Conservation (phyloP, 352 stramenopile genomes). For the Pythium aphanidermatum region DNA sequence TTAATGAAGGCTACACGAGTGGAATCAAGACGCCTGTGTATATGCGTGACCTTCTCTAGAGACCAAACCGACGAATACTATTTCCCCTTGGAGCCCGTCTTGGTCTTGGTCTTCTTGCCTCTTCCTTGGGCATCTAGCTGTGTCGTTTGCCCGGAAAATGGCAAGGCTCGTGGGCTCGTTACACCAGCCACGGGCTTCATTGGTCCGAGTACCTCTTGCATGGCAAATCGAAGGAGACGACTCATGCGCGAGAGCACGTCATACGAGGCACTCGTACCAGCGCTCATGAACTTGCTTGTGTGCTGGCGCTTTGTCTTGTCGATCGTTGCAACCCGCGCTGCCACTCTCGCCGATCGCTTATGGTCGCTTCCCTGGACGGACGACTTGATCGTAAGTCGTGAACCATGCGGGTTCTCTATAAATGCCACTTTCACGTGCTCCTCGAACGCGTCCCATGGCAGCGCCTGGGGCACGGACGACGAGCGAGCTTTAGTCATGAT, state of each 20-base stretch:
- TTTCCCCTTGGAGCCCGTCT: conserved; percentile 19
- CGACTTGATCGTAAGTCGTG: conserved; percentile 62
- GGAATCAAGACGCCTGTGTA: conserved; percentile 87
- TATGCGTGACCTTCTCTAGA: conserved; percentile 80
- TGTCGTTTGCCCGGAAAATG: no score
- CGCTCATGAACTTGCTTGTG: conserved; percentile 21
- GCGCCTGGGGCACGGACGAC: conserved; percentile 1
- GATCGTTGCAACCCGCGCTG: conserved; percentile 32
- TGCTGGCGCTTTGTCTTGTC: conserved; percentile 10
- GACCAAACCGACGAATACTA: neutral
- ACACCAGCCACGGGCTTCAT: conserved; percentile 26
- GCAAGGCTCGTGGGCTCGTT: conserved; percentile 17
- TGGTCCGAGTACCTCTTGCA: conserved; percentile 61
- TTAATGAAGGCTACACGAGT: conserved; percentile 88
- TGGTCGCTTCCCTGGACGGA: conserved; percentile 14
- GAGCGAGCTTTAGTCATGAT: neutral
- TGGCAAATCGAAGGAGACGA: conserved; percentile 53
- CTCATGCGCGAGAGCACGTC: conserved; percentile 35
- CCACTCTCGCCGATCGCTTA: conserved; percentile 22
- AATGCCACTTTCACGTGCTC: conserved; percentile 62
- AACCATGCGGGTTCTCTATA: conserved; percentile 37
- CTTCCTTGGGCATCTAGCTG: no score
- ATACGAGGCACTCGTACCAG: conserved; percentile 6
- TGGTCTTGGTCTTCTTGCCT: conserved; percentile 36
- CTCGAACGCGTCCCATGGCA: conserved; percentile 60